These are phyloP conservation scores for Suhomyces sp. DNA, from an alignment of 805 yeast genomes.

Conservation along the genomic window DNA sequence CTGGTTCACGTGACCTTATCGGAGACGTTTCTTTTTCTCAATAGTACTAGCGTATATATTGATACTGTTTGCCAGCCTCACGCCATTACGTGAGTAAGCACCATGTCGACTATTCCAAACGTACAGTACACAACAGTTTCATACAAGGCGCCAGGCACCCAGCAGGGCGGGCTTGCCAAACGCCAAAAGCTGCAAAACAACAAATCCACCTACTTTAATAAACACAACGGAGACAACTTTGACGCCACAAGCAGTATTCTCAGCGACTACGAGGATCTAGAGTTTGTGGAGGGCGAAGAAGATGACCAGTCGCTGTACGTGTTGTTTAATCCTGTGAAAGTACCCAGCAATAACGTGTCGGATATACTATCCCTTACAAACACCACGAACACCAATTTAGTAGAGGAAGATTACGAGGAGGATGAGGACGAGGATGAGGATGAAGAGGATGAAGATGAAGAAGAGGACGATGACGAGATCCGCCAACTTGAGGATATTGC, in stretches of 20 bases:
- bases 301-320: constrained; percentile 15
- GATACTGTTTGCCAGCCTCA: not conserved
- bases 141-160: constrained; percentile 4
- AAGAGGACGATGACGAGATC: not conserved
- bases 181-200: not conserved
- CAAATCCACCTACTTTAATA: not conserved
- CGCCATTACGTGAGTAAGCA: not conserved
- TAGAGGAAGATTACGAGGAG: not conserved
- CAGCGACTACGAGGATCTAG: constrained; percentile 13
- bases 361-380: constrained; percentile 13
- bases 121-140: constrained; percentile 7
- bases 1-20: constrained; percentile 7
- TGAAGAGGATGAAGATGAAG: constrained; percentile 4
- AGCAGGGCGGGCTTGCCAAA: not conserved
- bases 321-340: constrained; percentile 12
- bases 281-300: constrained; percentile 3
- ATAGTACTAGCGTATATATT: not conserved
- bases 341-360: constrained; percentile 4
- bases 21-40: not conserved
- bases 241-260: constrained; percentile 13
- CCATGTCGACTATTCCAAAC: constrained; percentile 7
- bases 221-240: constrained; percentile 3
- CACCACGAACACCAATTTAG: constrained; percentile 5
- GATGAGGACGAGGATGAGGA: constrained; percentile 9
- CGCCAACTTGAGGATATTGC: not conserved